Percentiles rank a stretch among this genome's conserved stretches.
These are phyloP conservation scores for Magnolia officinalis DNA, from an alignment of 164 flowering plant species.

Conservation along the genomic window DNA sequence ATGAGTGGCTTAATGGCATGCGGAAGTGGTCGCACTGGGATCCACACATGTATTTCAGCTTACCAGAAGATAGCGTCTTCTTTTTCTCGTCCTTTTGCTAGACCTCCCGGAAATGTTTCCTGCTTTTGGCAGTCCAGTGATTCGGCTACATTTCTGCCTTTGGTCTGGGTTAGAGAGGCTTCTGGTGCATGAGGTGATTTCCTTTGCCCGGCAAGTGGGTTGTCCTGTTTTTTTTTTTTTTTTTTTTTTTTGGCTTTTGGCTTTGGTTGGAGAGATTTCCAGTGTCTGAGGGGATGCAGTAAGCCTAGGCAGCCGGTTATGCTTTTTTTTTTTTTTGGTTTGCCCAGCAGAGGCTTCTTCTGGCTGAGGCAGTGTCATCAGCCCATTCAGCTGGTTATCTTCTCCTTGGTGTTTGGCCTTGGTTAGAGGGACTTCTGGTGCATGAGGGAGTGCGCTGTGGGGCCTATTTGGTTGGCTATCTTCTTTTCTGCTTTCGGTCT, in stretches of 20 bases:
- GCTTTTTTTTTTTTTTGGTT: not conserved
- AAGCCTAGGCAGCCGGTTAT: too few relatives aligned
- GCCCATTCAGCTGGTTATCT: not conserved
- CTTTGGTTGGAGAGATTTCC: slow-evolving; percentile 20
- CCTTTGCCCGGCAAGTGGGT: not conserved
- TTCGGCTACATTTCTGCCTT: slow-evolving; percentile 17
- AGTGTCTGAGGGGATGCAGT: not conserved
- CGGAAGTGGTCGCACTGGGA: too few relatives aligned
- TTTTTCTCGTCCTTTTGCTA: too few relatives aligned
- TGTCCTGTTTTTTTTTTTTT: slow-evolving; percentile 5
- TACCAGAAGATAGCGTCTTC: too few relatives aligned
- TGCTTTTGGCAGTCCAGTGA: slow-evolving; percentile 8
- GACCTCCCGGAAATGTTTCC: slow-evolving; percentile 16
- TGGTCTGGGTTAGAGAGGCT: slow-evolving; percentile 19
- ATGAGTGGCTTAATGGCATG: not conserved
- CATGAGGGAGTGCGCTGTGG: not conserved
- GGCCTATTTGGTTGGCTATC: not conserved
- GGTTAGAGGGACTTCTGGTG: slow-evolving; percentile 8
- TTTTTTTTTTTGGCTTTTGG: slow-evolving; percentile 29
- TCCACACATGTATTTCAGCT: too few relatives aligned
- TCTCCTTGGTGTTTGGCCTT: slow-evolving; percentile 20
- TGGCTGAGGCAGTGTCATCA: not conserved
- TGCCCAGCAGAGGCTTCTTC: not conserved
- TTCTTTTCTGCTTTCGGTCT: not conserved
- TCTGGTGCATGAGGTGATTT: slow-evolving; percentile 3